phyloP scores from a whole-genome alignment of 1,139 yeast species.

The Kodamaea sp. region DNA sequence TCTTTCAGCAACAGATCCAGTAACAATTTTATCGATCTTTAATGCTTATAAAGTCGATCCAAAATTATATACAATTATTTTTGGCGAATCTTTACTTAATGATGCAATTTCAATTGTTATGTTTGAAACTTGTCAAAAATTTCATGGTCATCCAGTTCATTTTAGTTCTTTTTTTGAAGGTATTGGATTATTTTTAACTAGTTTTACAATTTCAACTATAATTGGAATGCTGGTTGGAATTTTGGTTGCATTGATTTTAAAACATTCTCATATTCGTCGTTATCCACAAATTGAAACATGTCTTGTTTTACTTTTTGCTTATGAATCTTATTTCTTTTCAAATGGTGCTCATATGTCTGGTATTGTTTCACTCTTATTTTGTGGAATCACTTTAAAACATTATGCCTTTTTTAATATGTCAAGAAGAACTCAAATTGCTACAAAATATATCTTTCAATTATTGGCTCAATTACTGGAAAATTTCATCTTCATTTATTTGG shows the following conservation, averaged over 20 bases:
- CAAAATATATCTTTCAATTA: slow-evolving; percentile 89
- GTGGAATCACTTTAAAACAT: slow-evolving; percentile 95
- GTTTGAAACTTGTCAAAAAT: slow-evolving; percentile 98
- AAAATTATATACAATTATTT: slow-evolving; percentile 89
- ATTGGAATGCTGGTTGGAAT: slow-evolving; percentile 89
- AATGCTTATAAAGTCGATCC: slow-evolving; percentile 98
- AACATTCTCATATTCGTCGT: slow-evolving; percentile 89
- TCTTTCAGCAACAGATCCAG: slow-evolving; percentile 97
- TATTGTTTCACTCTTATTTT: slow-evolving; percentile 87
- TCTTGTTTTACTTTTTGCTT: slow-evolving; percentile 83
- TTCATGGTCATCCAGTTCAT: slow-evolving; percentile 78
- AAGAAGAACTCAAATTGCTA: slow-evolving; percentile 92
- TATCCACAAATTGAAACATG: slow-evolving; percentile 97
- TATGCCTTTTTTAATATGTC: slow-evolving; percentile 98
- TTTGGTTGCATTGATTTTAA: slow-evolving; percentile 80
- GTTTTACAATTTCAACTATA: slow-evolving; percentile 86
- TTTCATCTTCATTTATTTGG: slow-evolving; percentile 92
- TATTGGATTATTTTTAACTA: slow-evolving; percentile 88
- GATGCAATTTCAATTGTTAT: slow-evolving; percentile 98
- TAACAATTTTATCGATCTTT: slow-evolving; percentile 91
- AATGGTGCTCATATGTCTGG: slow-evolving; percentile 99
- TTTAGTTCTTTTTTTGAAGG: slow-evolving; percentile 86
- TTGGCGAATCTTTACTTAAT: slow-evolving; percentile 91
- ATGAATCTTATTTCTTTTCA: slow-evolving; percentile 94
- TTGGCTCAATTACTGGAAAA: slow-evolving; percentile 94